Evolutionary conservation across 2,329 filamentous ascomycete species (phyloP), one percentile per base, ranked within the genome.

Genomic region (Colletotrichum truncatum): DNA sequence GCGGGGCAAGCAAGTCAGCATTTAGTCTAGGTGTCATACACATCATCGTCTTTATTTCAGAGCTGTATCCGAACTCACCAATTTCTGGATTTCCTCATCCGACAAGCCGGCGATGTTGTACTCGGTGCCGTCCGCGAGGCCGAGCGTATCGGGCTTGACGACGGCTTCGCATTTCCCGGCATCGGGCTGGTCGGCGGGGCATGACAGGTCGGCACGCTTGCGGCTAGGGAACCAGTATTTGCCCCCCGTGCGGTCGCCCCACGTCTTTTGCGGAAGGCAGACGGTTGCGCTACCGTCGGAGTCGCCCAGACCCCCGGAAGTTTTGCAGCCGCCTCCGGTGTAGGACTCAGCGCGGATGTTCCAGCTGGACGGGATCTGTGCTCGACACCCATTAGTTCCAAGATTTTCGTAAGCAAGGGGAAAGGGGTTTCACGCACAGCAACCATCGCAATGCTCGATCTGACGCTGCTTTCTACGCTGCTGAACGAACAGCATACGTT

Each of bases 281-380:
- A 63, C 10, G 21, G 2, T 21, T 2, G 34, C 23, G 25, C 0
- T 26, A 8, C 49, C 61, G 16, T 21, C 23, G 5, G 61, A 64
- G 39, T 64, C 56, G 8, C 1, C 1, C 46, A 46, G 9, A 3
- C 38, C 56, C 7, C 23, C 56, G 32, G 26, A 16, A 5, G 16
- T 21, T 5, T 3, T 4, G 48, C 55, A 61, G 21, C 61, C 56
- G 30, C 55, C 56, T 2, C 34, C 56, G 11, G 55, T 54, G 18
- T 32, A 61, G 18, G 55, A 36, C 38, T 32, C 30, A 4, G 16
- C 6, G 38, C 55, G 56, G 10, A 64, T 64, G n/a, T 56, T 45
- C 61, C 61, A 64, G 61, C 16, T 54, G 36, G 16, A 39, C 6
- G 61, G 61, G 28, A 64, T 64, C 61, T 61, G 34, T 46, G 39